Base-by-base conservation (phyloP, 192 early-diverging fungal genomes). In the Backusella macrospora region DNA sequence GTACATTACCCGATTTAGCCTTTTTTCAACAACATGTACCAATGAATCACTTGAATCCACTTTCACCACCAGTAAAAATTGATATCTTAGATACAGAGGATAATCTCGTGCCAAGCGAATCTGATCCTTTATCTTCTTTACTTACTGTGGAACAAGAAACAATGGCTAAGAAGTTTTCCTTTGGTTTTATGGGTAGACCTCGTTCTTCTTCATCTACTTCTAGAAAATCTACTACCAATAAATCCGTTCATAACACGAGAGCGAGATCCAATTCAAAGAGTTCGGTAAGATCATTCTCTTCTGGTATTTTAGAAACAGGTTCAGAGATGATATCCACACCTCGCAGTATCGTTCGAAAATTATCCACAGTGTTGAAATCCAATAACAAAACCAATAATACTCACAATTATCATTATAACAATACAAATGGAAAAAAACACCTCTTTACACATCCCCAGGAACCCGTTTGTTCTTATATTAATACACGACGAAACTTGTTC, bases 21-120 rank as follows among this genome's bases (percentile, higher is more conserved):
- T 93, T 94, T 80, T 93, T 94, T 67, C 90, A 89, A 69, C 82
- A 79, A 13, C 87, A 86, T 15, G 86, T 93, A 44, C 83, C 87
- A 6, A 79, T 80, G 39, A 84, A 78, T 40, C 77, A 82, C 6
- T 70, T 83, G 38, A 84, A 83, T 46, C 85, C 83, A 3, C 74
- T 86, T 29, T 83, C 83, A 64, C 55, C 77, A 76, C 39, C 83
- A 62, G 7, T 48, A 18, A 38, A 48, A 18, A 4, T 59, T 1
- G 52, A 59, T 5, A 6, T 18, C 37, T 21, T 21, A 34, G 18
- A 47, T 0, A 7, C 62, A 47, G 14, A 70, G 71, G 15, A 26
- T 10, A 23, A 59, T 59, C 8, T 59, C 26, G 21, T 12, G 7
- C 52, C 52, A 12, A 59, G 52, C 1, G 52, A 59, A 59, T 59